Evolutionary conservation across 257 asterid species (phyloP), one percentile per base, ranked within the genome.

Genomic region (Penstemon barbatus): DNA sequence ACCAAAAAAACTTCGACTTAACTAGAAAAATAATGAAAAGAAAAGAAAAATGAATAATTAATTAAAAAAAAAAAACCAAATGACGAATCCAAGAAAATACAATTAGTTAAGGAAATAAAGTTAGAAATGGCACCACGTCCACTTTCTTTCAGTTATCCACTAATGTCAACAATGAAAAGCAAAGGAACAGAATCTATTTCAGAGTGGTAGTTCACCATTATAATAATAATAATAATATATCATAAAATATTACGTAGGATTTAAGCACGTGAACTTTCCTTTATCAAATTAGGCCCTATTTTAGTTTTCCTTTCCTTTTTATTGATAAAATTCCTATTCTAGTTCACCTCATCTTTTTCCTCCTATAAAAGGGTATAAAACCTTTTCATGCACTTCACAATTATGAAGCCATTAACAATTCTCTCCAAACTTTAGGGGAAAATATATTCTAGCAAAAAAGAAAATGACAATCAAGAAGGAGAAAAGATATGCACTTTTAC

Each of bases 401-500:
- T 15, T 15, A 15, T 0, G 8, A 1, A 15, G 18, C 10, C 58
- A 52, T 15, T 37, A 57, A 25, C 44, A 57, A 42, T 6, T 6
- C 25, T 52, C 40, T 36, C 51, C 44, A 11, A 9, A 37, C 52
- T 5, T 12, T 46, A 7, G 52, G 25, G 3, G 5, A 19, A 19
- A 40, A 1, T 45, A 44, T 18, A 38, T 1, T 19, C 11, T 37
- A 8, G 37, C 36, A 61, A 40, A 7, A 46, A 12, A 43, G 55
- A 55, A 0, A 8, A 83, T 83, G 86, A 78, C 69, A 68, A 61
- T 53, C 4, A 59, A 65, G 68, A 70, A 40, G 1, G 82, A 71
- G 78, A 80, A 72, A 69, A 81, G 78, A 69, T 86, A 52, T 79
- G 96, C 85, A 33, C 77, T 88, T 43, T 73, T 88, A 2, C 75